A percentile compares a stretch with the other conserved stretches of the same genome.
Evolutionary conservation across 345 rosid species (phyloP).

Genomic region (Salix brachista): DNA sequence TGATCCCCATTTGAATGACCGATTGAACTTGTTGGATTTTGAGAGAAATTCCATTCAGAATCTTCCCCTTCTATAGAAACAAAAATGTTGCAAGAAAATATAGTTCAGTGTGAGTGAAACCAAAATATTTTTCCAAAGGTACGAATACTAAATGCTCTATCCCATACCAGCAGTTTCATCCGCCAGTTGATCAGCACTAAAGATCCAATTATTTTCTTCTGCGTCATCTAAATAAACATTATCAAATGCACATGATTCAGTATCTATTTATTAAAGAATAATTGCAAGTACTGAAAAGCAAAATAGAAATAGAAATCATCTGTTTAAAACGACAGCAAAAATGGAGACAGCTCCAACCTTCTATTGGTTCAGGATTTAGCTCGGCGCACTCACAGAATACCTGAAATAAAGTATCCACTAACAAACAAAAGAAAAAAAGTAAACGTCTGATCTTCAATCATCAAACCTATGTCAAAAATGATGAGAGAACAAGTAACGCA

Average conservation of each 20-base stretch:
- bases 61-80: conserved; percentile 44
- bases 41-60: conserved; percentile 45
- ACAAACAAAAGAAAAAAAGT: conserved; percentile 8
- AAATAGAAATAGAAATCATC: not conserved
- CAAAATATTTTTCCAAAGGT: not conserved
- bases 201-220: conserved; percentile 58
- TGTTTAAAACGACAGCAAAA: not conserved
- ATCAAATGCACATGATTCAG: not conserved
- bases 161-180: conserved; percentile 48
- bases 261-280: not conserved
- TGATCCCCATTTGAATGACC: conserved; percentile 82
- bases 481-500: not conserved
- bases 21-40: conserved; percentile 52
- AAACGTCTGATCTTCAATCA: not conserved
- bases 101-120: not conserved
- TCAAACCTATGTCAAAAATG: not conserved
- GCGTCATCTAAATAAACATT: conserved; percentile 36
- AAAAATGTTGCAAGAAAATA: conserved; percentile 2
- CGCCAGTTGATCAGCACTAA: conserved; percentile 74
- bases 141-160: not conserved
- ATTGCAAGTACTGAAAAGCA: not conserved
- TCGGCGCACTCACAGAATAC: conserved; percentile 87
- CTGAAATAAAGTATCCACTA: conserved; percentile 86
- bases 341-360: conserved; percentile 42
- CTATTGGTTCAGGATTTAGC: conserved; percentile 84